Evolutionary conservation across 2,329 filamentous ascomycete species (phyloP), one percentile per base, ranked within the genome.

Genomic region (Colletotrichum caudatum): DNA sequence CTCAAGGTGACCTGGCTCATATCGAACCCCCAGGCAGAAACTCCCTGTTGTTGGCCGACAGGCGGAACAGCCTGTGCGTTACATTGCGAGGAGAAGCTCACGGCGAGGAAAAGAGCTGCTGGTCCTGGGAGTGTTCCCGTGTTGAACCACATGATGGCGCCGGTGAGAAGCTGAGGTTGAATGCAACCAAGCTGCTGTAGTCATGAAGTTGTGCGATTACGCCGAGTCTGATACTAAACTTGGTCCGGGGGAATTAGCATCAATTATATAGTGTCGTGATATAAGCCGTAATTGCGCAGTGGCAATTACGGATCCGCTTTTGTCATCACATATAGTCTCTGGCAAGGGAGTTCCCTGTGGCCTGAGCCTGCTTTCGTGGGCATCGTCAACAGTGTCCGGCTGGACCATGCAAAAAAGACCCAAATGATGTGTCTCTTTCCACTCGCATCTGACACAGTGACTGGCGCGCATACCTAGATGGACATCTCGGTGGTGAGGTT

Each of bases 1-100:
- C 76, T 81, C 11, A 84, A 77, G 11, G 80, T 77, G 44, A 84
- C 77, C 68, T 83, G 78, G 74, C 79, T 80, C 74, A 84, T 75
- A 70, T 83, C 80, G 74, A 85, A 83, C 5, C 78, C 74, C 68
- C 79, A 79, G 7, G 81, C 79, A 5, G 76, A 76, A 12, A 81
- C 78, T 9, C 81, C 81, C 5, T 71, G 77, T 56, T 82, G 79
- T 7, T 67, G 65, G 29, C 74, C 73, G 29, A 65, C 75, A 2
- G 78, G 78, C 2, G 77, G 77, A 7, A 77, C 75, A 37, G 68
- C 75, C 59, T 79, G 78, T 20, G 68, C 78, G 16, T 54, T 37
- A 3, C 39, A 11, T 6, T 6, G 33, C n/a, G 39, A 20, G 9
- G 26, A 26, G 6, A 46, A 23, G 23, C 6, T 44, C 5, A 57